Evolutionary conservation across 768 basidiomycete genomes (phyloP).

Genomic region (Suillus weaverae): DNA sequence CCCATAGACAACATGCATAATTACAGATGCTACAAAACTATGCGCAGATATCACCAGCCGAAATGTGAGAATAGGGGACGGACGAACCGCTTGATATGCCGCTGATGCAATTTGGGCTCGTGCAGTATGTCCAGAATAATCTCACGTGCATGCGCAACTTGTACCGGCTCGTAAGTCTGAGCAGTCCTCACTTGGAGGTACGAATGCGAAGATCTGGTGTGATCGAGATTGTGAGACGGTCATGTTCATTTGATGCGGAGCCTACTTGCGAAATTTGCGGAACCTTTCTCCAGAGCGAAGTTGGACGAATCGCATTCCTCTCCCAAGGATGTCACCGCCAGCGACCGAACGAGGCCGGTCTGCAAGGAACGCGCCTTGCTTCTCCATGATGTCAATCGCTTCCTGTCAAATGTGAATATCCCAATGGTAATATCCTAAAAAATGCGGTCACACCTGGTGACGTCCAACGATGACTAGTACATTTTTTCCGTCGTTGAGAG

Average conservation of each 20-base stretch:
- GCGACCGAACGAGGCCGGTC: slow-evolving; percentile 55
- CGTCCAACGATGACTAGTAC: slow-evolving; percentile 12
- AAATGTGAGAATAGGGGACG: slow-evolving; percentile 25
- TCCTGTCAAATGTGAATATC: slow-evolving; percentile 14
- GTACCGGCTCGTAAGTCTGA: slow-evolving; percentile 43
- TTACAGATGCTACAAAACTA: slow-evolving; percentile 30
- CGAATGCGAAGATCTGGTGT: slow-evolving; percentile 47
- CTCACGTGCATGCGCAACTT: slow-evolving; percentile 38
- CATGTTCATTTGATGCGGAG: neutral
- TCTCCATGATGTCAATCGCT: slow-evolving; percentile 61
- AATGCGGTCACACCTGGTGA: neutral
- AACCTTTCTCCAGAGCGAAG: slow-evolving; percentile 55
- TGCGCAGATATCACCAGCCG: neutral
- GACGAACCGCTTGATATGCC: slow-evolving; percentile 39
- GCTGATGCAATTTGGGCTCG: slow-evolving; percentile 23
- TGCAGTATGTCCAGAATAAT: slow-evolving; percentile 23
- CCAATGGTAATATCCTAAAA: slow-evolving; percentile 22
- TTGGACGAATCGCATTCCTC: slow-evolving; percentile 57
- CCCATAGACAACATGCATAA: slow-evolving; percentile 30
- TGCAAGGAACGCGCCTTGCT: slow-evolving; percentile 50
- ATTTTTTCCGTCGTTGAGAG: slow-evolving; percentile 5
- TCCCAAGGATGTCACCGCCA: slow-evolving; percentile 56
- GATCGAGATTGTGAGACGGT: neutral
- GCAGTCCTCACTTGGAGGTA: slow-evolving; percentile 53
- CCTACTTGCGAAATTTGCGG: slow-evolving; percentile 55